Evolutionary conservation across 306 rosid species (phyloP).

Genomic region (Acacia acuminata): DNA sequence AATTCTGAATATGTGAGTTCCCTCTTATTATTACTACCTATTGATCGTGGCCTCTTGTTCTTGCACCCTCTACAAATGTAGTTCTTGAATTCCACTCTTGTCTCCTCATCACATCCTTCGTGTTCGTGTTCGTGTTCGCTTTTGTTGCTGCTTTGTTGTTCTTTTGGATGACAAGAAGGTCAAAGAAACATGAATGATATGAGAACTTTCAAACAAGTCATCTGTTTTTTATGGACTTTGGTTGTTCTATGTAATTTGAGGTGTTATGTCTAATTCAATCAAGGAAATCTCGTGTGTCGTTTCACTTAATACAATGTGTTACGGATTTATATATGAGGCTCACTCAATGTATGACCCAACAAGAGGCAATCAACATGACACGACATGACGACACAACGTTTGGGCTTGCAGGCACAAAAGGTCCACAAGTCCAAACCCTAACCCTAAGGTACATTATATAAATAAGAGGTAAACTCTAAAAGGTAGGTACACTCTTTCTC

Average conservation of each 20-base stretch:
- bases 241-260: neutral
- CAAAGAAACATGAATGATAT: neutral
- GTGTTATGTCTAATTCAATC: neutral
- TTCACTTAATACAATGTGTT: neutral
- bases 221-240: neutral
- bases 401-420: too few relatives aligned
- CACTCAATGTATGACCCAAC: too few relatives aligned
- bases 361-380: too few relatives aligned
- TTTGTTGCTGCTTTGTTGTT: constrained; percentile 1
- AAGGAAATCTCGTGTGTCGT: neutral
- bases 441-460: too few relatives aligned
- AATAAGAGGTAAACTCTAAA: too few relatives aligned
- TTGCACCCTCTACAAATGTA: constrained; percentile 53
- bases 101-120: constrained; percentile 26
- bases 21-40: constrained; percentile 43
- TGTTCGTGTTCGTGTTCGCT: neutral
- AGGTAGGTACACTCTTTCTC: too few relatives aligned
- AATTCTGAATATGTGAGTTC: constrained; percentile 65
- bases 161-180: neutral
- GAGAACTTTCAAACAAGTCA: neutral
- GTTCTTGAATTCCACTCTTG: constrained; percentile 41
- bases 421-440: too few relatives aligned
- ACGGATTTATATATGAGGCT: too few relatives aligned
- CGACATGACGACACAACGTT: too few relatives aligned
- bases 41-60: constrained; percentile 53